Evolutionary conservation across 2,329 filamentous ascomycete species (phyloP).

Genomic region (Aurifilum marmelostoma): DNA sequence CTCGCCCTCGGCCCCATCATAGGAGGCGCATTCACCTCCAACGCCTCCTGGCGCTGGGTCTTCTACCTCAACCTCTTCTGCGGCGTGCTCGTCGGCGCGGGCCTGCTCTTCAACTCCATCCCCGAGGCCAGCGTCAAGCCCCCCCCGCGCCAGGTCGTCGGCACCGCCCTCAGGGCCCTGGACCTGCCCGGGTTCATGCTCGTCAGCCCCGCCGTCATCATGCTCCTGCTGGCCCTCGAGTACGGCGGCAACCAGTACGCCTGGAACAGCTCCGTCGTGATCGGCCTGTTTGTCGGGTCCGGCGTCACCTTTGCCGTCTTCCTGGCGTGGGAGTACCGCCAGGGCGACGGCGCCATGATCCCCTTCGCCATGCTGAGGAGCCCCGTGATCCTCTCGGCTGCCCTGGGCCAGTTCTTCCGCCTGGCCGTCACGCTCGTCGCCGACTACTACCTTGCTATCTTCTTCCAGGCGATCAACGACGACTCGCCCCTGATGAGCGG

Average conservation of each 20-base stretch:
- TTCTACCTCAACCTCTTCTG: slow-evolving; percentile 46
- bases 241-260: slow-evolving; percentile 45
- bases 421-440: not conserved
- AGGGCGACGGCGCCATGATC: slow-evolving; percentile 11
- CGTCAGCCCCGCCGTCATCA: slow-evolving; percentile 48
- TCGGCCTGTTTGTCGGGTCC: slow-evolving; percentile 42
- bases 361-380: slow-evolving; percentile 1
- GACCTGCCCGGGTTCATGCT: slow-evolving; percentile 54
- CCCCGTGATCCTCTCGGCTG: too few species aligned
- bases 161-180: slow-evolving; percentile 47
- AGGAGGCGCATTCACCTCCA: slow-evolving; percentile 39
- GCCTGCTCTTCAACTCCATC: slow-evolving; percentile 38
- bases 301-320: not conserved
- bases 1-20: slow-evolving; percentile 36
- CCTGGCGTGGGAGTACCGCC: slow-evolving; percentile 5
- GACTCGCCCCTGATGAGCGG: slow-evolving; percentile 3
- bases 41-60: slow-evolving; percentile 40
- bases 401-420: not conserved
- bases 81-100: slow-evolving; percentile 36
- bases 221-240: slow-evolving; percentile 50
- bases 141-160: not conserved
- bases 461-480: slow-evolving; percentile 15
- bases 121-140: slow-evolving; percentile 31
- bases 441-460: slow-evolving; percentile 14
- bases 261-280: slow-evolving; percentile 44